Evolutionary conservation across 208 protist genomes (phyloP).

Genomic region (Herpetomonas samuelpessoai): DNA sequence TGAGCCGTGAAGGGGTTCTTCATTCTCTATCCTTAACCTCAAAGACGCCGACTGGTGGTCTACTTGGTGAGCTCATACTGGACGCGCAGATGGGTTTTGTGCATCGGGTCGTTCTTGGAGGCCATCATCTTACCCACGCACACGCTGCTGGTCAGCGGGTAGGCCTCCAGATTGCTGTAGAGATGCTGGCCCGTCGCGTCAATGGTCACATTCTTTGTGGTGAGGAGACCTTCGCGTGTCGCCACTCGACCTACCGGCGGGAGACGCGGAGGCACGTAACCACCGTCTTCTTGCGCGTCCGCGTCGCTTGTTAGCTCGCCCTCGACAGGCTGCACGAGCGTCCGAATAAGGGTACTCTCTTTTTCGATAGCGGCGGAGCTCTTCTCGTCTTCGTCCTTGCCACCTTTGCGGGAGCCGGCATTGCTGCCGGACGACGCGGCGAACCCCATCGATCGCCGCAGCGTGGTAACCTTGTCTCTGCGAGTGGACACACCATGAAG

Average conservation of each 20-base stretch:
- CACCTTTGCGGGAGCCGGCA: not conserved
- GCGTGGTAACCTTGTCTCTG: conserved; percentile 16
- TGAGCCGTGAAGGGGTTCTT: too few species aligned
- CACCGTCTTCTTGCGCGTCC: conserved; percentile 2
- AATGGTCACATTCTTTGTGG: conserved; percentile 79
- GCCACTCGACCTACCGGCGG: conserved; percentile 63
- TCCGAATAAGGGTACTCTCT: not conserved
- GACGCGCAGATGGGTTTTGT: conserved; percentile 70
- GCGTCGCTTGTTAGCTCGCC: too few species aligned
- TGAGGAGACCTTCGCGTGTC: conserved; percentile 60
- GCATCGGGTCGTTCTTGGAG: conserved; percentile 68
- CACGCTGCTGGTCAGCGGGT: conserved; percentile 68
- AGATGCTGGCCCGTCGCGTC: conserved; percentile 69
- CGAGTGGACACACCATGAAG: conserved; percentile 51
- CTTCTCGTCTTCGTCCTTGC: not conserved
- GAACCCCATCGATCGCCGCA: conserved; percentile 26
- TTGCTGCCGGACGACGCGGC: not conserved
- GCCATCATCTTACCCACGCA: conserved; percentile 51
- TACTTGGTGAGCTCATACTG: conserved; percentile 21
- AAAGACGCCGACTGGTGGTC: too few species aligned
- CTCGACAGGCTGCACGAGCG: not conserved
- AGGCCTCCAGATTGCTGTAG: conserved; percentile 46
- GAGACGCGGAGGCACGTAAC: conserved; percentile 38
- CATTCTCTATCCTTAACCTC: too few species aligned
- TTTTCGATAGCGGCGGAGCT: not conserved